These are phyloP conservation scores for Stygiomarasmius scandens DNA, from an alignment of 1,284 basidiomycete genomes.

Conservation along the genomic window DNA sequence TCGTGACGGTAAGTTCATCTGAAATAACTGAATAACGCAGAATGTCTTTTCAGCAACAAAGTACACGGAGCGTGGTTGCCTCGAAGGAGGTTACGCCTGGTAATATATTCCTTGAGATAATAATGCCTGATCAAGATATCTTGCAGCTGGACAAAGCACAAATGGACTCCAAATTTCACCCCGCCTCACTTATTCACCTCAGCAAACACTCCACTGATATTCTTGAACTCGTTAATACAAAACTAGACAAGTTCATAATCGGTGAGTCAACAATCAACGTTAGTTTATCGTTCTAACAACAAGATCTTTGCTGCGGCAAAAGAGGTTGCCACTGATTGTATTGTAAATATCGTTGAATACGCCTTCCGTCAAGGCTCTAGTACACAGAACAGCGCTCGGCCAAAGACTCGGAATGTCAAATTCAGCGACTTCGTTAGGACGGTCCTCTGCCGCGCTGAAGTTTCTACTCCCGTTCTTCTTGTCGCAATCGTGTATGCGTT, in stretches of 20 bases:
- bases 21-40: too few relatives aligned
- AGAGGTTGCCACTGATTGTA: constrained; percentile 71
- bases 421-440: constrained; percentile 66
- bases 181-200: constrained; percentile 64
- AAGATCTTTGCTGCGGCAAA: constrained; percentile 14
- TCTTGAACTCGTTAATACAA: constrained; percentile 63
- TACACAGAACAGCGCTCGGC: constrained; percentile 47
- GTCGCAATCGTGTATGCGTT: constrained; percentile 71
- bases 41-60: too few relatives aligned
- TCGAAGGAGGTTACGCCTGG: too few relatives aligned
- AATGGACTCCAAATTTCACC: too few relatives aligned
- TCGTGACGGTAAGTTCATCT: too few relatives aligned
- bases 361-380: constrained; percentile 64
- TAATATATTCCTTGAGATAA: too few relatives aligned
- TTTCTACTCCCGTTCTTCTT: constrained; percentile 64
- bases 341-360: constrained; percentile 71
- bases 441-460: constrained; percentile 68
- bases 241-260: constrained; percentile 58
- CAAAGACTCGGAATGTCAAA: constrained; percentile 52
- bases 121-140: too few relatives aligned
- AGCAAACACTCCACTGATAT: constrained; percentile 61
- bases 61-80: too few relatives aligned
- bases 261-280: constrained; percentile 44
- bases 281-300: too few relatives aligned
- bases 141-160: too few relatives aligned